These are phyloP conservation scores for Diplodia sapinea DNA, from an alignment of 2,329 filamentous ascomycete genomes.

Conservation along the genomic window DNA sequence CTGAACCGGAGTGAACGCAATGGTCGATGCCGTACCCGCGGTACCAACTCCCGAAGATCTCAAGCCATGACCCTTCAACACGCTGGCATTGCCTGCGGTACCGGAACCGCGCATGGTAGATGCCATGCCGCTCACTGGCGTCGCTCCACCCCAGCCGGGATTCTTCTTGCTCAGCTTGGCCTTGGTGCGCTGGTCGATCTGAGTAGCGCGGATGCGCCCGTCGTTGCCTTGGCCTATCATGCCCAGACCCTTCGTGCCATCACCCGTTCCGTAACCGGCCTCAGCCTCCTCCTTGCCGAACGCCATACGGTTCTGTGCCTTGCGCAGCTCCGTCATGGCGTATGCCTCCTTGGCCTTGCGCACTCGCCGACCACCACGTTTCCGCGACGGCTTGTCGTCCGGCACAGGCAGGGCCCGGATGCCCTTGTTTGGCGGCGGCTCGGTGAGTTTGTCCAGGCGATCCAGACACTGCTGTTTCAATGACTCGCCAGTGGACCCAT, in stretches of 20 bases:
- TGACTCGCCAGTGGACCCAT: slow-evolving; percentile 82
- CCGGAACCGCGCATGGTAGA: slow-evolving; percentile 74
- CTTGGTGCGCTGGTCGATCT: slow-evolving; percentile 90
- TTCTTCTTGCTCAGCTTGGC: slow-evolving; percentile 95
- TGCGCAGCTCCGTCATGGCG: slow-evolving; percentile 94
- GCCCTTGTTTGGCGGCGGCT: slow-evolving; percentile 88
- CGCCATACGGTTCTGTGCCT: slow-evolving; percentile 93
- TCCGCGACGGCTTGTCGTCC: slow-evolving; percentile 92
- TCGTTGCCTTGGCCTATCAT: slow-evolving; percentile 93
- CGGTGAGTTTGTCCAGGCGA: slow-evolving; percentile 88
- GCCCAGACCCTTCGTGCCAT: slow-evolving; percentile 84
- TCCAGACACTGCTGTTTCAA: slow-evolving; percentile 83
- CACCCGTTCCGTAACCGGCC: slow-evolving; percentile 85
- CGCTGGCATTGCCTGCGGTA: slow-evolving; percentile 64
- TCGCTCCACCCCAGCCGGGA: slow-evolving; percentile 82
- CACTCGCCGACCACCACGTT: slow-evolving; percentile 87
- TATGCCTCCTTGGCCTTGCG: slow-evolving; percentile 95
- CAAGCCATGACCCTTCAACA: slow-evolving; percentile 80
- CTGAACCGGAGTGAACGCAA: slow-evolving; percentile 94
- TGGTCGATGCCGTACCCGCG: slow-evolving; percentile 78
- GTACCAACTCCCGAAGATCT: slow-evolving; percentile 82
- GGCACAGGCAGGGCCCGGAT: slow-evolving; percentile 85
- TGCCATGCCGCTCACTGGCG: slow-evolving; percentile 64
- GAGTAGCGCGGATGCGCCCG: slow-evolving; percentile 83
- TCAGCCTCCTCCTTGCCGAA: slow-evolving; percentile 97